phyloP scores from a whole-genome alignment of 2,329 filamentous ascomycete genomes.

The Colletotrichum sp. region DNA sequence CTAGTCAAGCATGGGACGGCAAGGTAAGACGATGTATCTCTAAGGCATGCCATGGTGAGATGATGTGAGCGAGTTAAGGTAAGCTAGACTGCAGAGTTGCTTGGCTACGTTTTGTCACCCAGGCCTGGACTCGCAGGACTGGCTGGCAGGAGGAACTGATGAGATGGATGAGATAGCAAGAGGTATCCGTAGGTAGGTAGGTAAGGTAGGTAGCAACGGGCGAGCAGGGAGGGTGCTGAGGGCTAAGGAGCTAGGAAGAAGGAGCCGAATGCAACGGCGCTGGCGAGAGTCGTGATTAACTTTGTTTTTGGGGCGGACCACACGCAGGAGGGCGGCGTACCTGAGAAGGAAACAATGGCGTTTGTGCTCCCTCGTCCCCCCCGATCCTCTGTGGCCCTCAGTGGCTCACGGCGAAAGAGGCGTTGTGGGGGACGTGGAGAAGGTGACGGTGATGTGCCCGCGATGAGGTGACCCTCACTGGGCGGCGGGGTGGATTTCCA shows the following conservation, averaged over 20 bases:
- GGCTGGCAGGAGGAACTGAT: not conserved
- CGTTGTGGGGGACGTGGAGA: slow-evolving; percentile 19
- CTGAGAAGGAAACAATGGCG: slow-evolving; percentile 14
- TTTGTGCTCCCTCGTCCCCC: not conserved
- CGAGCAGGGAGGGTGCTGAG: not conserved
- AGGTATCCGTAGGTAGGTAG: not conserved
- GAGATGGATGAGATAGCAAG: not conserved
- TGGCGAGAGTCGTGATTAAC: slow-evolving; percentile 20
- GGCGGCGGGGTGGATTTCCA: not conserved
- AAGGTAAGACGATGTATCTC: not conserved
- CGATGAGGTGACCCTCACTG: slow-evolving; percentile 10
- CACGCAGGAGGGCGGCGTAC: slow-evolving; percentile 2
- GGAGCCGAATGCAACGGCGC: slow-evolving; percentile 18
- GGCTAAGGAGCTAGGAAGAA: slow-evolving; percentile 1
- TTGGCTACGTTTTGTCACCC: not conserved
- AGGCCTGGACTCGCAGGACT: not conserved
- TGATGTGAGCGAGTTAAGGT: not conserved
- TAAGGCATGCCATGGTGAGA: not conserved
- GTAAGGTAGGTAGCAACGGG: not conserved
- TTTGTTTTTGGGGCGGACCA: slow-evolving; percentile 10
- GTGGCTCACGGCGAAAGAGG: not conserved
- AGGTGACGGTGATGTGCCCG: slow-evolving; percentile 18
- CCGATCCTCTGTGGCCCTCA: not conserved
- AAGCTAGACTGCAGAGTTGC: not conserved
- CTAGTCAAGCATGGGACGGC: not conserved